Evolutionary conservation across 148 eudicot species (phyloP).

Genomic region (Arctostaphylos glauca): DNA sequence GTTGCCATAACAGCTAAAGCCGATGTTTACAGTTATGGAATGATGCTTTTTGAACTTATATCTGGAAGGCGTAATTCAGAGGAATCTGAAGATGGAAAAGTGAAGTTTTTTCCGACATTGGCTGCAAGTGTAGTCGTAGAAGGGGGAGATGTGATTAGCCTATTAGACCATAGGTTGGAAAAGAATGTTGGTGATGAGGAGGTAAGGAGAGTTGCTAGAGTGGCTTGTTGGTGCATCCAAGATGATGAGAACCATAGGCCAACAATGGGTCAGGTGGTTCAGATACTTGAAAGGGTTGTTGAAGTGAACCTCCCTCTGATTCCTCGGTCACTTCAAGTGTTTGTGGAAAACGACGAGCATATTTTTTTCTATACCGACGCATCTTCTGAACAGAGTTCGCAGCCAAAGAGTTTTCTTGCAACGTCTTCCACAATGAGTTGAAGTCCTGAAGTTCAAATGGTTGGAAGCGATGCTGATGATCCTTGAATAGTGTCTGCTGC

Average conservation of each 20-base stretch:
- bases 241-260: conserved; percentile 57
- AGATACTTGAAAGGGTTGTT: conserved; percentile 63
- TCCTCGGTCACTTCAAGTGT: conserved; percentile 50
- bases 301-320: conserved; percentile 61
- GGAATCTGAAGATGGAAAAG: too few species aligned
- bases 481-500: conserved; percentile 12
- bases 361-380: conserved; percentile 54
- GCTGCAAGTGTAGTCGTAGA: too few species aligned
- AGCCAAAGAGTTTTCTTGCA: conserved; percentile 25
- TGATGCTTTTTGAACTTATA: too few species aligned
- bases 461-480: conserved; percentile 48
- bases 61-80: too few species aligned
- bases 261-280: conserved; percentile 68
- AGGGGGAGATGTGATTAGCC: too few species aligned
- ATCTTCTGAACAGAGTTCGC: conserved; percentile 44
- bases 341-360: conserved; percentile 39
- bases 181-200: too few species aligned
- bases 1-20: too few species aligned
- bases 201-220: too few species aligned
- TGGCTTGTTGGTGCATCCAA: too few species aligned
- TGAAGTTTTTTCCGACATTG: too few species aligned
- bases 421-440: neutral
- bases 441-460: conserved; percentile 19
- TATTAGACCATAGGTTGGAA: too few species aligned
- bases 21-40: too few species aligned